Percentiles rank a stretch among this genome's conserved stretches.
Evolutionary conservation across 2,329 filamentous ascomycete genomes (phyloP).

Genomic region (Claviceps cyperi): DNA sequence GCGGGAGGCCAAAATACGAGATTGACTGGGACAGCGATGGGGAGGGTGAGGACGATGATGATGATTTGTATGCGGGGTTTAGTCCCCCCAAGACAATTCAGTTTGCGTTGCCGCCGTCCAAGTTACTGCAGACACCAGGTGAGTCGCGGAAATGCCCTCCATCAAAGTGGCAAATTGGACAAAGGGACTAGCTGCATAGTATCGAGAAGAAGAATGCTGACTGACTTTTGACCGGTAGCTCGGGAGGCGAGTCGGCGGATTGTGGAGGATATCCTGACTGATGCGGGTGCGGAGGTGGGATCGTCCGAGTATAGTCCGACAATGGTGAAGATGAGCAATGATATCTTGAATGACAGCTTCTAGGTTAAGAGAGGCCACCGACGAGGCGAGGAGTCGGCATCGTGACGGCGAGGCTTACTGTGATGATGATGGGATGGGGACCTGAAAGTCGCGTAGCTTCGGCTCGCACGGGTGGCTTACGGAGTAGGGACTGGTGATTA

Average conservation of each 20-base stretch:
- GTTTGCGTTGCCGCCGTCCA: slow-evolving; percentile 64
- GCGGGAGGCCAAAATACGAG: slow-evolving; percentile 31
- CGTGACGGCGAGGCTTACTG: too few species aligned
- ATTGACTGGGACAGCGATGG: slow-evolving; percentile 65
- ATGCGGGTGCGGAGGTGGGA: slow-evolving; percentile 50
- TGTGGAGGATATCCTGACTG: slow-evolving; percentile 64
- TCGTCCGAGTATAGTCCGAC: slow-evolving; percentile 47
- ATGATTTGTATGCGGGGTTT: slow-evolving; percentile 51
- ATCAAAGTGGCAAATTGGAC: not conserved
- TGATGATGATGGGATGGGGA: too few species aligned
- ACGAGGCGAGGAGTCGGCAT: too few species aligned
- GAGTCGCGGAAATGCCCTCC: slow-evolving; percentile 14
- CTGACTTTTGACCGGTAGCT: slow-evolving; percentile 28
- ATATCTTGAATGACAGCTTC: slow-evolving; percentile 49
- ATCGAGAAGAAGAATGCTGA: not conserved
- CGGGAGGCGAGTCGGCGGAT: slow-evolving; percentile 69
- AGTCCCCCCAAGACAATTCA: slow-evolving; percentile 91
- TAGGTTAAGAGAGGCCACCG: slow-evolving; percentile 15
- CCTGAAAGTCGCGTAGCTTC: too few species aligned
- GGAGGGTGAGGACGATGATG: slow-evolving; percentile 51
- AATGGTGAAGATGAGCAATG: slow-evolving; percentile 49
- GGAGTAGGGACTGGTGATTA: too few species aligned
- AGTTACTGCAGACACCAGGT: slow-evolving; percentile 70
- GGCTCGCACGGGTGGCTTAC: too few species aligned
- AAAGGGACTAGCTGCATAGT: not conserved